A percentile compares a stretch with the other conserved stretches of the same genome.
phyloP scores from a whole-genome alignment of 2,329 filamentous ascomycete species.

The Cladosporium cucumerinum region DNA sequence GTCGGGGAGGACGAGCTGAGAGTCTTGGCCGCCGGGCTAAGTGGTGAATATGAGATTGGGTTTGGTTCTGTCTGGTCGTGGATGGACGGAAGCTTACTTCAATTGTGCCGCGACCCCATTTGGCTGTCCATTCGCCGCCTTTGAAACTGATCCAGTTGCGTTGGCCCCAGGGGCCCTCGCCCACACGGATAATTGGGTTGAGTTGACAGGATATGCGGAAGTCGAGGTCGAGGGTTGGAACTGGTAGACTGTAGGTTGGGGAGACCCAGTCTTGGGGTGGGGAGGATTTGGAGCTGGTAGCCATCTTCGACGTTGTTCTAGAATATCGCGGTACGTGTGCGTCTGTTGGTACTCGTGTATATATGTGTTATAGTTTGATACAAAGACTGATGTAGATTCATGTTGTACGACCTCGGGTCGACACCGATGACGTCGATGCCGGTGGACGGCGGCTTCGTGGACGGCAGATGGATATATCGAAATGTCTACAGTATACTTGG shows the following conservation, averaged over 20 bases:
- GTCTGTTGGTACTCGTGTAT: neutral
- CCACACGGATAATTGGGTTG: slow-evolving; percentile 49
- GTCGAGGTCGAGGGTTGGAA: slow-evolving; percentile 48
- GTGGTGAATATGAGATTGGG: neutral
- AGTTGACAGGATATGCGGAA: slow-evolving; percentile 53
- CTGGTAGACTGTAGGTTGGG: slow-evolving; percentile 33
- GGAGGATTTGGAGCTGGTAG: neutral
- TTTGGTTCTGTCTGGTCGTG: no score
- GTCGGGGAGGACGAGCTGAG: slow-evolving; percentile 20
- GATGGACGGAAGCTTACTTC: slow-evolving; percentile 1
- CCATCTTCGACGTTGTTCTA: neutral
- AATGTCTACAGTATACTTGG: neutral
- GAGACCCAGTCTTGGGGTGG: neutral
- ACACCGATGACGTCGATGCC: neutral
- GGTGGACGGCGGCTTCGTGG: neutral
- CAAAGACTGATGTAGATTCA: neutral
- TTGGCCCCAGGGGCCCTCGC: slow-evolving; percentile 47
- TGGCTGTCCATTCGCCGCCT: slow-evolving; percentile 51
- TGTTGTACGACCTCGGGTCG: neutral
- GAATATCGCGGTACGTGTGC: no score
- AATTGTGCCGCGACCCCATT: slow-evolving; percentile 50
- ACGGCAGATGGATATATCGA: neutral
- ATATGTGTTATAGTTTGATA: neutral
- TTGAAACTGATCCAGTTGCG: slow-evolving; percentile 52
- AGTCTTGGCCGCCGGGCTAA: slow-evolving; percentile 30